Base-by-base conservation (phyloP, 2,329 filamentous ascomycete genomes). In the Aspergillus sp. region DNA sequence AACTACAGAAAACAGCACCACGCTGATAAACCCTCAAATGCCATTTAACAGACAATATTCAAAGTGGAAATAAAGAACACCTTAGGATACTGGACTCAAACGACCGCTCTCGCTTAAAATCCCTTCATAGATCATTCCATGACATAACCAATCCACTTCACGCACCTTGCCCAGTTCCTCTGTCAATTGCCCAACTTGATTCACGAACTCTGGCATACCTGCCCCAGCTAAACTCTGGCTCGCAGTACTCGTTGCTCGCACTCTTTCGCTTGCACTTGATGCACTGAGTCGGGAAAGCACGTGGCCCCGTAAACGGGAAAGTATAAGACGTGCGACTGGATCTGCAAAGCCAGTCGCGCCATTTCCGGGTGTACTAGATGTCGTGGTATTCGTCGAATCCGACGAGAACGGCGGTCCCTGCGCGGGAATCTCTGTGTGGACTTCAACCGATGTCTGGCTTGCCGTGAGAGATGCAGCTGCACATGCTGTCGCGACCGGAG, bases 141-240 rank as follows among this genome's bases (percentile, higher is more conserved):
- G 85, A 43, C 79, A 79, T 62, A 79, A 79, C 73, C 83, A 81
- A 66, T 88, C 85, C 5, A 87, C 84, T 60, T 82, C 80, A 41
- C 82, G 79, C 5, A 88, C 75, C 63, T 81, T 80, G 61, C 81
- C 78, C 55, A 88, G 66, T 60, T 80, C 76, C 27, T 87, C 84
- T 15, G 86, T 84, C 47, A 88, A 76, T 43, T 81, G 80, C 2
- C 82, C 81, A 19, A 88, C 83, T 58, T 85, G 82, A 23, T 71
- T 77, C 9, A 85, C 81, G 64, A 87, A 87, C 63, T 88, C 86
- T 0, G 84, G 81, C 71, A 88, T 80, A 4, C 86, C 86, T 14
- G 81, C 83, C 1, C 79, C 79, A 6, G 85, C 84, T 43, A 88
- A 74, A 8, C 81, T 81, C 60, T 87, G 84, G 12, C 79, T 83